Evolutionary conservation across 345 rosid species (phyloP).

Genomic region (Carallia brachiata): DNA sequence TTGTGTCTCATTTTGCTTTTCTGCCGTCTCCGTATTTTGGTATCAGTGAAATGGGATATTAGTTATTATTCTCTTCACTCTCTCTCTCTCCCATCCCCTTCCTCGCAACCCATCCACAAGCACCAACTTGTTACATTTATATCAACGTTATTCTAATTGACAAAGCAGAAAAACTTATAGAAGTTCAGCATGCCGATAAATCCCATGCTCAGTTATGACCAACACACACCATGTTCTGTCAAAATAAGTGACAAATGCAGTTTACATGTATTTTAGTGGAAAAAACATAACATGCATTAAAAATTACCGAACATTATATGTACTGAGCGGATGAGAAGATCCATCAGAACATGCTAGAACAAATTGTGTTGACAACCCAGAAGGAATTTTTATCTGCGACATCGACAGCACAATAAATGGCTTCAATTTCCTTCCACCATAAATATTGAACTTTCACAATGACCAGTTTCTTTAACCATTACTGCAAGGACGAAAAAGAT

Average conservation of each 20-base stretch:
- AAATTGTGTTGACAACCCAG: slow-evolving; percentile 71
- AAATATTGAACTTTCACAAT: background rate
- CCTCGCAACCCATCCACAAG: no score
- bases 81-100: no score
- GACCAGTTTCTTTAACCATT: background rate
- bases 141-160: background rate
- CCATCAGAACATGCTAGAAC: slow-evolving; percentile 74
- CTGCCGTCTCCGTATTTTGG: no score
- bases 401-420: background rate
- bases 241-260: background rate
- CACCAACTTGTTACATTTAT: background rate
- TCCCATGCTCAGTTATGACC: background rate
- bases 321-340: slow-evolving; percentile 62
- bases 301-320: slow-evolving; percentile 58
- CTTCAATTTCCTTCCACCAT: background rate
- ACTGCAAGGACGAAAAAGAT: background rate
- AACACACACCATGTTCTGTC: no score
- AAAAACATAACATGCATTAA: background rate
- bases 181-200: background rate
- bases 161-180: background rate
- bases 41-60: no score
- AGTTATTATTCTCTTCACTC: no score
- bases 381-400: slow-evolving; percentile 80
- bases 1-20: no score
- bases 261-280: background rate